Evolutionary conservation across 805 yeast species (phyloP).

Genomic region (Trichomonascus vanleenenianus): DNA sequence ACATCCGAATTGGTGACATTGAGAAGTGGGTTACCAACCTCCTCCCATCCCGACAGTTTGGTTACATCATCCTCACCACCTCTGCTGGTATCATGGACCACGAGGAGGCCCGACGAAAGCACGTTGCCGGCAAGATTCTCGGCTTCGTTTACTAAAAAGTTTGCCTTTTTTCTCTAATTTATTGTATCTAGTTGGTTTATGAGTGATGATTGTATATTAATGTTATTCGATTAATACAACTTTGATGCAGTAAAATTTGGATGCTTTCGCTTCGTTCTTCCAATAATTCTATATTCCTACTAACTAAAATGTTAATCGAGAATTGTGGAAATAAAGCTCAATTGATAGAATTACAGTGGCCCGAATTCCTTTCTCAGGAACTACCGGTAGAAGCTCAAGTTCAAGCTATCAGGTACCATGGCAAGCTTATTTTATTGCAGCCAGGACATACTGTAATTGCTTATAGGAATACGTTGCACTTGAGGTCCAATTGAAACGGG

Average conservation of each 20-base stretch:
- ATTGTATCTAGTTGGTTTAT: constrained; percentile 5
- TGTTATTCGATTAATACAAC: not conserved
- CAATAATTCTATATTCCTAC: no score
- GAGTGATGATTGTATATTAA: constrained; percentile 1
- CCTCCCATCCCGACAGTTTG: constrained; percentile 98
- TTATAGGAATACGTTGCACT: no score
- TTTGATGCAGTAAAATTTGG: not conserved
- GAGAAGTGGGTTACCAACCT: constrained; percentile 99
- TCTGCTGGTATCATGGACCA: constrained; percentile 99
- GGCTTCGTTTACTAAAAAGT: constrained; percentile 83
- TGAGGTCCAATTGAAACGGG: no score
- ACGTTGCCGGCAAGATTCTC: constrained; percentile 97
- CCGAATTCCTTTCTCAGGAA: no score
- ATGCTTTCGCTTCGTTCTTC: no score
- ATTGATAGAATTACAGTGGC: no score
- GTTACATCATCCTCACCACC: constrained; percentile 95
- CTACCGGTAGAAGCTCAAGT: no score
- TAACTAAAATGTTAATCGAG: no score
- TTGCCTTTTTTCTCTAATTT: constrained; percentile 3
- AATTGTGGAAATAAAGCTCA: no score
- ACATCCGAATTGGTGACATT: constrained; percentile 88
- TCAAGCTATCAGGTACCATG: no score
- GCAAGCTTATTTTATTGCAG: no score
- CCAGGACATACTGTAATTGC: no score
- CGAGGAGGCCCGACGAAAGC: constrained; percentile 99